Evolutionary conservation across 192 early-diverging fungal species (phyloP), one percentile per base, ranked within the genome.

Genomic region (Coemansia pectinata): DNA sequence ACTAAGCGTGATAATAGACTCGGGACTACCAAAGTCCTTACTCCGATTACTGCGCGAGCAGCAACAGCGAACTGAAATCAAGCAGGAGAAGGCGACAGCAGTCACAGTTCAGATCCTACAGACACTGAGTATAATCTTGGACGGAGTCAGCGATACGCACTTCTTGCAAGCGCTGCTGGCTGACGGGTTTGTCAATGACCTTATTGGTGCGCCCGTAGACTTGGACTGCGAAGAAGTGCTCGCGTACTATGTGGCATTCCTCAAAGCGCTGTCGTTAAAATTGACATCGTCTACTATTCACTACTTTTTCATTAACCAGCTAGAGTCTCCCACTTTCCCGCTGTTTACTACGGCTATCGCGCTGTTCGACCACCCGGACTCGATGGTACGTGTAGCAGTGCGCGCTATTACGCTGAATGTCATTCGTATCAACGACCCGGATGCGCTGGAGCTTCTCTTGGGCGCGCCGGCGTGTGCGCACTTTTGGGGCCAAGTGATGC

Each of bases 121-220:
- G 71, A 85, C 84, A 21, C 74, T 85, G 58, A 81, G 78, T 38
- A 85, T 85, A 23, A 78, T 85, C n/a, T 58, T 85, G 47, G 84
- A 85, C 50, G 73, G 78, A 62, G 66, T 85, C 65, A 73, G 70
- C 14, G 76, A 73, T 39, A 38, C 66, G 17, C 60, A 53, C 60
- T 81, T 76, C 23, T 44, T 85, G 73, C 85, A 90, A 42, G 85
- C 88, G 58, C 70, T 93, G 38, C 76, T 93, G 10, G 90, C 89
- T 33, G 90, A 90, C 69, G 91, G 91, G 76, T 90, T 89, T 76
- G 88, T 93, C 59, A 93, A 93, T 70, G 62, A 84, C 50, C 78
- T 93, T 5, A 90, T 93, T 33, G 71, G 71, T 8, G 72, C 86
- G 25, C 79, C 85, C 4, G 55, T 68, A 0, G 86, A 91, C 63